Evolutionary conservation across 805 yeast genomes (phyloP).

Genomic region (Metschnikowia shivogae): DNA sequence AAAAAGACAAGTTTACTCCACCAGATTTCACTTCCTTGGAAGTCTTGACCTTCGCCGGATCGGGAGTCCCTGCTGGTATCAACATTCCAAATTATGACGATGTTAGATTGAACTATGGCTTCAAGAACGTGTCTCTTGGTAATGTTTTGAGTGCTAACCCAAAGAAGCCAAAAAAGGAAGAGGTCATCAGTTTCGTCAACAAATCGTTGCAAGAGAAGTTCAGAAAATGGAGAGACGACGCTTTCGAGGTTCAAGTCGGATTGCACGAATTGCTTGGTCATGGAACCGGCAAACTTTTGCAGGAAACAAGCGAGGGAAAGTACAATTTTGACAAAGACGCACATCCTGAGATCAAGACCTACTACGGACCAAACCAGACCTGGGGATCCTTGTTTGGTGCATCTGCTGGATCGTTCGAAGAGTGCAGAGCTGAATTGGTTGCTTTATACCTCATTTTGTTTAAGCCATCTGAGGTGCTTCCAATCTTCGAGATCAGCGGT

Average conservation of each 20-base stretch:
- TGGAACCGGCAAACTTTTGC: conserved; percentile 81
- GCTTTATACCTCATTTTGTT: conserved; percentile 77
- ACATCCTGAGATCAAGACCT: conserved; percentile 69
- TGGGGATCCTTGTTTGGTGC: conserved; percentile 88
- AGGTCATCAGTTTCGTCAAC: conserved; percentile 62
- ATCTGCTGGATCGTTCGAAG: conserved; percentile 84
- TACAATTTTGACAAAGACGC: conserved; percentile 67
- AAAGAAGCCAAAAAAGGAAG: conserved; percentile 60
- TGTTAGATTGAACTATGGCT: conserved; percentile 76
- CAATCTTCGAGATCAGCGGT: conserved; percentile 65
- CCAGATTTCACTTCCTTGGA: conserved; percentile 92
- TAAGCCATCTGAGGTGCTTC: conserved; percentile 52
- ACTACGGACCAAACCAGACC: conserved; percentile 76
- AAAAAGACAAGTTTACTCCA: conserved; percentile 82
- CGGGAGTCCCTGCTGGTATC: conserved; percentile 91
- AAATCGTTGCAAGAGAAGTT: conserved; percentile 52
- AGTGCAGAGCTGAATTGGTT: conserved; percentile 88
- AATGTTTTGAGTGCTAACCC: conserved; percentile 70
- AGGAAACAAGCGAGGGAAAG: conserved; percentile 49
- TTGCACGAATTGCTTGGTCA: conserved; percentile 89
- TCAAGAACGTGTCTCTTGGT: conserved; percentile 86
- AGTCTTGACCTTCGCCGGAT: conserved; percentile 83
- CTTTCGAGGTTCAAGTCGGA: conserved; percentile 92
- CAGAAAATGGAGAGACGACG: conserved; percentile 69
- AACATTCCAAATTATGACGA: conserved; percentile 92